Base-by-base conservation (phyloP, 768 basidiomycete species). In the Hydnomerulius pinastri region DNA sequence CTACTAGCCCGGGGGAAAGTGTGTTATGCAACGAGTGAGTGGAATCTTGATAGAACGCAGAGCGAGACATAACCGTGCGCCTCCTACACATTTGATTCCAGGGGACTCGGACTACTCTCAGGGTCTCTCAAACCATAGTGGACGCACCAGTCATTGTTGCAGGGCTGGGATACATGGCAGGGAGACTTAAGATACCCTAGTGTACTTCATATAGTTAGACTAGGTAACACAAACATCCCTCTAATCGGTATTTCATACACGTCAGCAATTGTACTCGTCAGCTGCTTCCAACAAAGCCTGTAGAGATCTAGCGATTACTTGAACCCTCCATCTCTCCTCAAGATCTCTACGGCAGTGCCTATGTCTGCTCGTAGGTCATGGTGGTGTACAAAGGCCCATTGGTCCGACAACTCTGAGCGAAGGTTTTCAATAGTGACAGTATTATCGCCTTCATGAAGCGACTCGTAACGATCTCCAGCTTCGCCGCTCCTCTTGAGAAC, bases 341-440 rank as follows among this genome's bases (percentile, higher is more conserved):
- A 69, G 38, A 21, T 45, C 7, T 49, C 53, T 25, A 70, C 43
- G 1, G 74, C 73, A 4, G 46, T 50, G 11, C 63, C 55, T 2
- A 81, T 58, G 51, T 81, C 77, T 46, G 58, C 60, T 20, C 66
- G 63, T 27, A 78, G 58, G 43, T 81, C 75, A 58, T 82, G 70
- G 33, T 72, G 64, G 78, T 77, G 83, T 12, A 84, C 71, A 10
- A 72, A 71, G 30, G 70, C 71, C 77, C 75, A 82, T 25, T 73
- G 70, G 11, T 66, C 74, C 4, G 53, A 41, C 18, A 81, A 44
- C 32, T 72, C 69, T 2, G 67, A 50, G 18, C 61, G 58, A 24
- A 77, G 69, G 4, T 69, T 64, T 43, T 68, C 60, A 7, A 58
- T 46, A 2, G 58, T 52, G 6, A 37, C 15, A 21, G 60, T 68